Evolutionary conservation across 768 basidiomycete genomes (phyloP).

Genomic region (Pulveroboletus sp.): DNA sequence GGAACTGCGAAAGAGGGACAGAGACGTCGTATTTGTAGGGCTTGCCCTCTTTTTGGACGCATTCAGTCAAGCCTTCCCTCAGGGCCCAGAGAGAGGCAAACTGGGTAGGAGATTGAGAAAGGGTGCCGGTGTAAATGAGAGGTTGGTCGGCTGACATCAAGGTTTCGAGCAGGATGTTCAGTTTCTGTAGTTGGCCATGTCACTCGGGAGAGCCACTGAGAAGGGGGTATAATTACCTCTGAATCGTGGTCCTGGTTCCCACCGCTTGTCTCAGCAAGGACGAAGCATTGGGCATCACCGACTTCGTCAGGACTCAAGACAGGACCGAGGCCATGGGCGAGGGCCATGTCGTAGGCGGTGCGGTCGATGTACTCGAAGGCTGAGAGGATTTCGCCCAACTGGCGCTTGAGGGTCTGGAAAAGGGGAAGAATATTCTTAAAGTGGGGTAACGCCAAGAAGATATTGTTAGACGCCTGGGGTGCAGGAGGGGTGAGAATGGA

Average conservation of each 20-base stretch:
- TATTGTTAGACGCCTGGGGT: slow-evolving; percentile 81
- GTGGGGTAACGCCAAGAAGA: slow-evolving; percentile 83
- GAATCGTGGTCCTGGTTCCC: slow-evolving; percentile 90
- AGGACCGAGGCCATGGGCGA: slow-evolving; percentile 77
- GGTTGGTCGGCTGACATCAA: slow-evolving; percentile 70
- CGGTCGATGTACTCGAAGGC: slow-evolving; percentile 97
- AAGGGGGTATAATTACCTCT: slow-evolving; percentile 51
- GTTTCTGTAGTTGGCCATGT: slow-evolving; percentile 60
- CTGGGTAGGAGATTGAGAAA: slow-evolving; percentile 88
- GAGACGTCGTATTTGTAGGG: slow-evolving; percentile 97
- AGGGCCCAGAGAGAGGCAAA: slow-evolving; percentile 88
- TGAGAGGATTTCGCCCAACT: slow-evolving; percentile 91
- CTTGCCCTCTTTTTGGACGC: slow-evolving; percentile 89
- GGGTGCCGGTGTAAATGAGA: slow-evolving; percentile 83
- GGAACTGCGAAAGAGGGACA: slow-evolving; percentile 81
- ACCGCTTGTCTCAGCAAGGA: slow-evolving; percentile 92
- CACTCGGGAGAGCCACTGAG: slow-evolving; percentile 8
- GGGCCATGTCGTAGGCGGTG: slow-evolving; percentile 77
- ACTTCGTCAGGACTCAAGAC: slow-evolving; percentile 72
- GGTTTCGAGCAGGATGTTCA: slow-evolving; percentile 70
- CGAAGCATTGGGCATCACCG: slow-evolving; percentile 79
- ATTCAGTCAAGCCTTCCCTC: slow-evolving; percentile 90
- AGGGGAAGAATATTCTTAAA: slow-evolving; percentile 86
- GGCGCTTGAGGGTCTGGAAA: slow-evolving; percentile 73
- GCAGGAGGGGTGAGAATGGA: slow-evolving; percentile 89